Base-by-base conservation (phyloP, 352 stramenopile genomes). In the Bremia lactucae region DNA sequence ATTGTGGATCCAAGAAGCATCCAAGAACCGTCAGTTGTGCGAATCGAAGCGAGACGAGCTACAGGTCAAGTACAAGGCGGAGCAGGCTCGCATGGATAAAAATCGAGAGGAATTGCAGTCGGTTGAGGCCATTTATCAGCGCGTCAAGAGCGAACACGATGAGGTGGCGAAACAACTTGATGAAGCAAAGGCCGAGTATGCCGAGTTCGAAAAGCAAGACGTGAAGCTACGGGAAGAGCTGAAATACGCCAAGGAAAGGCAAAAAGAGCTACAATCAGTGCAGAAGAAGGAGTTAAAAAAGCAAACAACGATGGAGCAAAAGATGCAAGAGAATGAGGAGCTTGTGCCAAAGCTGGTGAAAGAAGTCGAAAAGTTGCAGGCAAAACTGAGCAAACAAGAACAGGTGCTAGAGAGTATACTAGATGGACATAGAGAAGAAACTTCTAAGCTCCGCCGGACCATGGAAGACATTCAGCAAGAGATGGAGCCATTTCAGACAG, bases 211-310 rank as follows among this genome's bases (percentile, higher is more conserved):
- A 65, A 82, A 96, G 39, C 80, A 96, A 55, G 96, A 99, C 52
- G 97, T 99, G 55, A 97, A 98, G 67, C 65, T 98, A 33, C 72
- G 85, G 20, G 96, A 98, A 73, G 94, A 98, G 46, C 80, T 98
- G 31, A 98, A 98, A 62, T 92, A 96, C 59, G 72, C 79, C 15
- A 98, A 98, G 59, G 64, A 80, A 31, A 75, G 89, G 34, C 72
- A 93, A 5, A 96, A 95, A 29, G 96, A 98, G 52, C 52, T 98
- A 10, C 68, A 96, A 34, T 63, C 64, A 0, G 82, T 86, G 21
- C 79, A 95, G 24, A 87, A 94, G 42, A 90, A 86, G 31, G 93
- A 97, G 42, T 49, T 71, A 9, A 95, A 97, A 49, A 97, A 97
- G 55, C 70, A 94, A 31, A 87, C 84, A n/a, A 73, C 75, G 31